Conservation (phyloP, 176 grass and related monocot genomes). For the Tillandsia leiboldiana region DNA sequence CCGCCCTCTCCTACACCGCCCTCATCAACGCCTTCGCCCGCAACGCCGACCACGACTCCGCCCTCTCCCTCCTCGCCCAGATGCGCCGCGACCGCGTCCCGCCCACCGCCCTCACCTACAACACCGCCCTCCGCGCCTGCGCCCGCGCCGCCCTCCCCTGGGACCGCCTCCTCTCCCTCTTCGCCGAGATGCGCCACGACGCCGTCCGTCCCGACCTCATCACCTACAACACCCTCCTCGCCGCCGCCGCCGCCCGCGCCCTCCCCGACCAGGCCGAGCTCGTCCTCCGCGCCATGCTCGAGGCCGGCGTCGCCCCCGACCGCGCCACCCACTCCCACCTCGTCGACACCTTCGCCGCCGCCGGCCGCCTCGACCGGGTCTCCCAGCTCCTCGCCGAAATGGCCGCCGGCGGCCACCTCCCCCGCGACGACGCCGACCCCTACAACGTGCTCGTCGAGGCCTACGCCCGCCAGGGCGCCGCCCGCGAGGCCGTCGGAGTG, state of each 20-base stretch:
- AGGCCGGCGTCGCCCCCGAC: slow-evolving; percentile 63
- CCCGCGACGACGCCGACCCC: slow-evolving; percentile 31
- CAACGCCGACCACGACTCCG: slow-evolving; percentile 62
- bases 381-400: slow-evolving; percentile 63
- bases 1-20: slow-evolving; percentile 91
- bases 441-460: slow-evolving; percentile 83
- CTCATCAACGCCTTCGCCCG: slow-evolving; percentile 82
- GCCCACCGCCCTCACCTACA: slow-evolving; percentile 83
- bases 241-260: slow-evolving; percentile 42
- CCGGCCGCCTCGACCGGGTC: slow-evolving; percentile 38
- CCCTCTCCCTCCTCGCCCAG: slow-evolving; percentile 59
- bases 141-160: slow-evolving; percentile 69
- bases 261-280: slow-evolving; percentile 80
- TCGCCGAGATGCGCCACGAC: slow-evolving; percentile 94
- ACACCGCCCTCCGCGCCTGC: slow-evolving; percentile 70
- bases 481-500: slow-evolving; percentile 48
- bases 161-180: slow-evolving; percentile 64
- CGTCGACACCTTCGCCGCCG: slow-evolving; percentile 53
- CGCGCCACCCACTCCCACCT: slow-evolving; percentile 50
- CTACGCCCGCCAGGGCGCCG: slow-evolving; percentile 47
- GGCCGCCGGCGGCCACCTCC: slow-evolving; percentile 42
- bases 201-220: slow-evolving; percentile 66
- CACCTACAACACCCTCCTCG: slow-evolving; percentile 90
- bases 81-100: slow-evolving; percentile 61
- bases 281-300: slow-evolving; percentile 78